Conservation (phyloP, 2,329 filamentous ascomycete species). For the Xylaria sp. region DNA sequence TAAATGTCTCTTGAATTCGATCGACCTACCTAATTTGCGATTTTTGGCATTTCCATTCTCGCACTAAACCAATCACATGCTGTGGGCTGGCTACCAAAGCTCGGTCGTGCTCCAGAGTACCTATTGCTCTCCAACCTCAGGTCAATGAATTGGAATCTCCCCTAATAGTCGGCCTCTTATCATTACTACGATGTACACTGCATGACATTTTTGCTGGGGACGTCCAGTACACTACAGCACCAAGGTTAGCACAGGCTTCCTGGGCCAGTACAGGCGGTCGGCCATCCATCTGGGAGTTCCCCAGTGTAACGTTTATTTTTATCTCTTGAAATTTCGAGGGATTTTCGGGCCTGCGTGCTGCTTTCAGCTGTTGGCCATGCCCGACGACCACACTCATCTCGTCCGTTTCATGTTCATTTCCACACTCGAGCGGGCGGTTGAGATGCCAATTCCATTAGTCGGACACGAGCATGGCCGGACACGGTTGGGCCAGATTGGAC, state of each 20-base stretch:
- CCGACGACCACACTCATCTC: conserved; percentile 33
- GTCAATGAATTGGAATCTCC: conserved; percentile 28
- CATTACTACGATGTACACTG: conserved; percentile 28
- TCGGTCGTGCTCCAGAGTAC: conserved; percentile 3
- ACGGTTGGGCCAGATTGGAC: background rate
- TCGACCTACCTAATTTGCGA: conserved; percentile 22
- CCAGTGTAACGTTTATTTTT: conserved; percentile 38
- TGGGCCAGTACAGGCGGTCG: too few relatives aligned
- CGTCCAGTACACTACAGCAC: background rate
- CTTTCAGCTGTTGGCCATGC: conserved; percentile 35
- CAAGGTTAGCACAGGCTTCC: background rate
- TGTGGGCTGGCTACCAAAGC: background rate
- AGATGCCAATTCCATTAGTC: conserved; percentile 18
- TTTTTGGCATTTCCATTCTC: background rate
- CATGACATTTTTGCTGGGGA: conserved; percentile 21
- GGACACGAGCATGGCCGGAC: background rate
- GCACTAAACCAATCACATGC: conserved; percentile 14
- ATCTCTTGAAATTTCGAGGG: conserved; percentile 35
- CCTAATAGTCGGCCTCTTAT: conserved; percentile 28
- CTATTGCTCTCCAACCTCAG: background rate
- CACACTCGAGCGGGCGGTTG: conserved; percentile 16
- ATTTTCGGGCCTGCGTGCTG: conserved; percentile 27
- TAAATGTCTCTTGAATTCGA: conserved; percentile 27
- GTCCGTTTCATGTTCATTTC: conserved; percentile 36
- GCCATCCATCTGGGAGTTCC: conserved; percentile 19